These are phyloP conservation scores for Ilex asprella DNA, from an alignment of 257 asterid species.

Conservation along the genomic window DNA sequence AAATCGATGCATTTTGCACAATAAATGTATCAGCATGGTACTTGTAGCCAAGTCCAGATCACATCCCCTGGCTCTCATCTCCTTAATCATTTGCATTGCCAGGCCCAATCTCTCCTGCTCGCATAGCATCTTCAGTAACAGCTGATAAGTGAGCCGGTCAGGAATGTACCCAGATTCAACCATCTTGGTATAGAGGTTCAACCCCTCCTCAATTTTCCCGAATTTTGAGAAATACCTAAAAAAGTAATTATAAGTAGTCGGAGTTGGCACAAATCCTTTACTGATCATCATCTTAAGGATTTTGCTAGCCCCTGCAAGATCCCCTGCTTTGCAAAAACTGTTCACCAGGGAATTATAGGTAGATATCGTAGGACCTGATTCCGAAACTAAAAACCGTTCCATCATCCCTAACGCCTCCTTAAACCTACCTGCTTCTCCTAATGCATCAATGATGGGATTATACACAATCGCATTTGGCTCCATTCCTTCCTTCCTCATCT, in stretches of 20 bases:
- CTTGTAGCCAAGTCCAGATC: conserved; percentile 77
- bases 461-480: conserved; percentile 65
- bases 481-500: conserved; percentile 54
- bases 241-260: conserved; percentile 67
- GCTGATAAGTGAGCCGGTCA: conserved; percentile 67
- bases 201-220: conserved; percentile 58
- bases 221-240: conserved; percentile 54
- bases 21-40: conserved; percentile 71
- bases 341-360: conserved; percentile 80
- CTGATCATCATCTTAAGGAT: conserved; percentile 62
- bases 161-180: conserved; percentile 54
- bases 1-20: conserved; percentile 40
- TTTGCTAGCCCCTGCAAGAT: conserved; percentile 59
- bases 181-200: conserved; percentile 58
- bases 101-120: conserved; percentile 44
- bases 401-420: conserved; percentile 71
- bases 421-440: conserved; percentile 82
- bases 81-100: conserved; percentile 35
- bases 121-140: conserved; percentile 69
- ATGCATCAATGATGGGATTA: conserved; percentile 70
- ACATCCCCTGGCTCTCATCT: conserved; percentile 68
- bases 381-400: conserved; percentile 56
- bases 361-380: conserved; percentile 68
- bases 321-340: conserved; percentile 89
- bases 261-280: conserved; percentile 45